Evolutionary conservation across 2,329 filamentous ascomycete species (phyloP).

Genomic region (Drechslera avenae): DNA sequence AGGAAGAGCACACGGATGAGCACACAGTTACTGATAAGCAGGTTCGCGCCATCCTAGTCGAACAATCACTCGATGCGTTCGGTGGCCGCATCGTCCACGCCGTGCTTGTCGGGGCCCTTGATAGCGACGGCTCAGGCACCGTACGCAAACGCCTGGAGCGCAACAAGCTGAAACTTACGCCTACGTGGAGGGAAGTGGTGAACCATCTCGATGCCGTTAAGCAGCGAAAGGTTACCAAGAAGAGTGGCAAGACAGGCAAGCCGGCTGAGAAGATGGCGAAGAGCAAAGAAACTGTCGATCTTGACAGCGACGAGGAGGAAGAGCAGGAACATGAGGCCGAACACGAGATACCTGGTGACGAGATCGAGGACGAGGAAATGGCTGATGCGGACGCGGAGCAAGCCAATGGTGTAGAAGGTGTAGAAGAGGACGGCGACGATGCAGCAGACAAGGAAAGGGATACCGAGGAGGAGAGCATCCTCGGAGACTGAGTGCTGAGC

Average conservation of each 20-base stretch:
- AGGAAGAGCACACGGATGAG: constrained; percentile 56
- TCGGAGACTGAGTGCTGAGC: constrained; percentile 43
- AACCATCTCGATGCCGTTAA: constrained; percentile 71
- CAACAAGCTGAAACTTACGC: constrained; percentile 80
- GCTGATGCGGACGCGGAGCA: constrained; percentile 47
- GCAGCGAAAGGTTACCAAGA: constrained; percentile 47
- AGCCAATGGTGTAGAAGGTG: constrained; percentile 49
- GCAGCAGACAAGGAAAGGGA: constrained; percentile 41
- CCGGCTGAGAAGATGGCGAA: constrained; percentile 49
- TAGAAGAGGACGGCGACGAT: constrained; percentile 34
- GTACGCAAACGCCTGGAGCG: constrained; percentile 74
- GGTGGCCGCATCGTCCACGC: constrained; percentile 84
- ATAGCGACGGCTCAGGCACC: constrained; percentile 56
- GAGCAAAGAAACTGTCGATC: constrained; percentile 45
- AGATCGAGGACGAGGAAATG: constrained; percentile 49
- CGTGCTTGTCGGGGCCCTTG: constrained; percentile 75
- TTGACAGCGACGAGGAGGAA: constrained; percentile 44
- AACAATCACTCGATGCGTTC: constrained; percentile 84
- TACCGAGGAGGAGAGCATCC: constrained; percentile 47
- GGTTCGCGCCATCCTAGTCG: constrained; percentile 73
- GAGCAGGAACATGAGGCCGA: constrained; percentile 28
- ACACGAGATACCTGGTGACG: constrained; percentile 33
- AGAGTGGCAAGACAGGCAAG: constrained; percentile 41
- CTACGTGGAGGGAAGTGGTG: constrained; percentile 84
- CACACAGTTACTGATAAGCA: constrained; percentile 57